These are phyloP conservation scores for Cladosporium colombiae DNA, from an alignment of 2,329 filamentous ascomycete species.

Conservation along the genomic window DNA sequence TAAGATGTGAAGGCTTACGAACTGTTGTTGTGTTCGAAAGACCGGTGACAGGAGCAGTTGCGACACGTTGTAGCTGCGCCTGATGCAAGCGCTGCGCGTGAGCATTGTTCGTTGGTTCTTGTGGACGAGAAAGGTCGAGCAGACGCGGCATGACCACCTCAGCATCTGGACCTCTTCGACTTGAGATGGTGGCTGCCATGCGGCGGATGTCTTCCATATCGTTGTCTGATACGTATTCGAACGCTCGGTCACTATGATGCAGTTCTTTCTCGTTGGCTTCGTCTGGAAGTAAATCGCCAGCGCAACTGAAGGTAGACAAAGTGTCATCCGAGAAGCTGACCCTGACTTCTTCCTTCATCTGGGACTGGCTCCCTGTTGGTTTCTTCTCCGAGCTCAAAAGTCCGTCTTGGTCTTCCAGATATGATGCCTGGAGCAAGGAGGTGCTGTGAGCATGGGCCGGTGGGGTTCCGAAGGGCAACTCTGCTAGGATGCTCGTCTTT, in stretches of 20 bases:
- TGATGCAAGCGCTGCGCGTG: background rate
- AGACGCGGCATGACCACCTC: slow-evolving; percentile 38
- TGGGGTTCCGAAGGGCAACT: slow-evolving; percentile 39
- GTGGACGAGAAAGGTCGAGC: slow-evolving; percentile 34
- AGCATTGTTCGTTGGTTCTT: background rate
- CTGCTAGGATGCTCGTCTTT: slow-evolving; percentile 30
- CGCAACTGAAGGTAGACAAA: slow-evolving; percentile 39
- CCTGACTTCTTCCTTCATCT: slow-evolving; percentile 19
- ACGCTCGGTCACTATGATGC: background rate
- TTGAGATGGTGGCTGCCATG: slow-evolving; percentile 39
- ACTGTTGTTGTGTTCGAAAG: background rate
- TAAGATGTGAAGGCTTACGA: slow-evolving; percentile 28
- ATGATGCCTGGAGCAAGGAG: slow-evolving; percentile 27
- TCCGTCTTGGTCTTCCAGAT: slow-evolving; percentile 27
- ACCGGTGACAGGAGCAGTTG: background rate
- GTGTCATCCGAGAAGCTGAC: slow-evolving; percentile 32
- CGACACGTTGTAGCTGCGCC: background rate
- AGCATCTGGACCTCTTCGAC: slow-evolving; percentile 38
- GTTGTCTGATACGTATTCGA: slow-evolving; percentile 23
- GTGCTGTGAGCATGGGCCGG: slow-evolving; percentile 24
- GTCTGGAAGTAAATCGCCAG: slow-evolving; percentile 37
- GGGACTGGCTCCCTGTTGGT: background rate
- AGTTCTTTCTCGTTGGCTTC: slow-evolving; percentile 25
- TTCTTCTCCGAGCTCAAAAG: background rate
- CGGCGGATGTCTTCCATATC: slow-evolving; percentile 40